Evolutionary conservation across 371 early-diverging fungal species (phyloP).

Genomic region (Mortierella polycephala): DNA sequence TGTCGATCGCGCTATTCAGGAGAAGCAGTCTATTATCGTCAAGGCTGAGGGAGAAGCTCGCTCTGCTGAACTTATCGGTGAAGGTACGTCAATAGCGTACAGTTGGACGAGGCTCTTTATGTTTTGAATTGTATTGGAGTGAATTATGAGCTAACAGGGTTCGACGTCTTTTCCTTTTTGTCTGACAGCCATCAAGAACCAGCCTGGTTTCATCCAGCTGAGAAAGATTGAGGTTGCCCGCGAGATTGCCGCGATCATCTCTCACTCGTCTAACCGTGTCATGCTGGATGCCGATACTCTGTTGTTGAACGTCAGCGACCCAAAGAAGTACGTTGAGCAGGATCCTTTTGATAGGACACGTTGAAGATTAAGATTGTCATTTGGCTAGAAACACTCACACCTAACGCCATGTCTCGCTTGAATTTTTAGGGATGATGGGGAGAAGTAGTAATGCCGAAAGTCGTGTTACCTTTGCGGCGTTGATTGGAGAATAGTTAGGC

Average conservation of each 20-base stretch:
- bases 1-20: slow-evolving; percentile 95
- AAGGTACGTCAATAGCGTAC: slow-evolving; percentile 32
- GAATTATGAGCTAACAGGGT: background rate
- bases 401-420: background rate
- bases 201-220: slow-evolving; percentile 96
- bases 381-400: background rate
- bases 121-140: background rate
- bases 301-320: slow-evolving; percentile 81
- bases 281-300: slow-evolving; percentile 91
- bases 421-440: slow-evolving; percentile 8
- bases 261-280: slow-evolving; percentile 87
- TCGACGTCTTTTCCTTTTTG: slow-evolving; percentile 43
- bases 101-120: too few species aligned
- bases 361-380: too few species aligned
- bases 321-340: slow-evolving; percentile 7
- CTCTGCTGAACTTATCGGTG: slow-evolving; percentile 87
- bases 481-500: too few species aligned
- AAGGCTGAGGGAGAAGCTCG: slow-evolving; percentile 97
- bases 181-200: slow-evolving; percentile 90
- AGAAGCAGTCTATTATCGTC: slow-evolving; percentile 97
- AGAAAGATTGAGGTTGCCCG: slow-evolving; percentile 95
- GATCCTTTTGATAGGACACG: background rate
- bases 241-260: slow-evolving; percentile 89
- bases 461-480: too few species aligned
- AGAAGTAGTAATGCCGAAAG: slow-evolving; percentile 6